Conservation (phyloP, 768 basidiomycete genomes). For the Hericium coralloides region DNA sequence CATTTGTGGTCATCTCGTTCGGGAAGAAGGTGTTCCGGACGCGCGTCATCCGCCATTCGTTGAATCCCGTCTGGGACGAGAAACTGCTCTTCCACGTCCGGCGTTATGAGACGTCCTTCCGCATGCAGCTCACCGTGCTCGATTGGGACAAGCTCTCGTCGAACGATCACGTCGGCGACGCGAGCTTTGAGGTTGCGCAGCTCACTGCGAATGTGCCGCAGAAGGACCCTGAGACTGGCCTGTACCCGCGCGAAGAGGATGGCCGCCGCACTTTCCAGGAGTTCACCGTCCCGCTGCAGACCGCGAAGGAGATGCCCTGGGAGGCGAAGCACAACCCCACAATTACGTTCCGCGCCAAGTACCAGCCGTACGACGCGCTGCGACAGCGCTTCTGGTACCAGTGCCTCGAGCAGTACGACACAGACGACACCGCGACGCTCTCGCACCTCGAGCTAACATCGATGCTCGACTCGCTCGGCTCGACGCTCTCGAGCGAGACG, state of each 20-base stretch:
- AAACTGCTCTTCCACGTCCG: conserved; percentile 94
- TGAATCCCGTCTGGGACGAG: conserved; percentile 90
- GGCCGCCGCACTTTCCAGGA: conserved; percentile 58
- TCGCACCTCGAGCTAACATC: conserved; percentile 85
- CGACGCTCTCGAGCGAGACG: conserved; percentile 75
- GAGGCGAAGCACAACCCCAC: conserved; percentile 64
- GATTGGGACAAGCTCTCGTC: conserved; percentile 94
- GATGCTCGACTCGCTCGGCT: conserved; percentile 95
- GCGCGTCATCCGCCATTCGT: conserved; percentile 73
- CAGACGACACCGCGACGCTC: conserved; percentile 65
- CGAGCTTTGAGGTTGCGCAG: conserved; percentile 58
- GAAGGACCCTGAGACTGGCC: conserved; percentile 42
- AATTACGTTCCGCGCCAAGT: conserved; percentile 79
- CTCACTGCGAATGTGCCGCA: conserved; percentile 42
- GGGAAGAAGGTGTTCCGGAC: conserved; percentile 97
- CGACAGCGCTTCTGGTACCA: conserved; percentile 88
- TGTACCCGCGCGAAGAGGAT: conserved; percentile 45
- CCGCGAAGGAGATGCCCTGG: conserved; percentile 58
- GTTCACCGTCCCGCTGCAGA: conserved; percentile 55
- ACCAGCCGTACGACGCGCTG: conserved; percentile 89
- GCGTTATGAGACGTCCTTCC: conserved; percentile 72
- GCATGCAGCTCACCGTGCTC: conserved; percentile 73
- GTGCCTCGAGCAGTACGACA: conserved; percentile 84
- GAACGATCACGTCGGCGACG: conserved; percentile 87
- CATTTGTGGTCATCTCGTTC: conserved; percentile 92